Percentiles rank a stretch among this genome's conserved stretches.
Evolutionary conservation across 2,329 filamentous ascomycete genomes (phyloP).

Genomic region (Emergomyces pasteurianus): DNA sequence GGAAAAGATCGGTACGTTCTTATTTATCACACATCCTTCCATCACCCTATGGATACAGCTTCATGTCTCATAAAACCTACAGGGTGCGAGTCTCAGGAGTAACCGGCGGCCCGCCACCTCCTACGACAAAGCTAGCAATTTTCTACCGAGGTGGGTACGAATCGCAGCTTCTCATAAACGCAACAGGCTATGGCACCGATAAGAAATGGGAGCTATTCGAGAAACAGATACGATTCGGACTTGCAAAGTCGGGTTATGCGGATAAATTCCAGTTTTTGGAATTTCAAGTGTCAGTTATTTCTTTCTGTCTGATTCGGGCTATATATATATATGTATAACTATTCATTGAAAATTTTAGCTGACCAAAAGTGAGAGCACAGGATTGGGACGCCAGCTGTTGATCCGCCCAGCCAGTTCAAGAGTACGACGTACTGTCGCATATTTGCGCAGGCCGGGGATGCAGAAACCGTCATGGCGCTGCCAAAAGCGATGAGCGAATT

Average conservation of each 20-base stretch:
- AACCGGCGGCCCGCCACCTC: conserved; percentile 34
- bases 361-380: conserved; percentile 7
- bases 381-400: conserved; percentile 26
- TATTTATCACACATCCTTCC: background rate
- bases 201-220: conserved; percentile 42
- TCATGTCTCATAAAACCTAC: conserved; percentile 7
- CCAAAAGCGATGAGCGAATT: conserved; percentile 21
- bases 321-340: background rate
- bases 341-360: background rate
- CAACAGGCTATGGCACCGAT: conserved; percentile 36
- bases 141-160: conserved; percentile 40
- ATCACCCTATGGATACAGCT: background rate
- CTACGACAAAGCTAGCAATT: conserved; percentile 42
- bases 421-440: conserved; percentile 37
- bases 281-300: conserved; percentile 33
- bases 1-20: conserved; percentile 19
- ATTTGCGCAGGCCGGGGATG: conserved; percentile 29
- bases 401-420: conserved; percentile 30
- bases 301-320: background rate
- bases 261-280: conserved; percentile 40
- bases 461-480: conserved; percentile 18
- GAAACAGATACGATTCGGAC: conserved; percentile 33
- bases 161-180: conserved; percentile 34
- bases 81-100: conserved; percentile 33
- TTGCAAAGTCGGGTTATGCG: conserved; percentile 27